Evolutionary conservation across 345 rosid species (phyloP).

Genomic region (Syzygium aromaticum): DNA sequence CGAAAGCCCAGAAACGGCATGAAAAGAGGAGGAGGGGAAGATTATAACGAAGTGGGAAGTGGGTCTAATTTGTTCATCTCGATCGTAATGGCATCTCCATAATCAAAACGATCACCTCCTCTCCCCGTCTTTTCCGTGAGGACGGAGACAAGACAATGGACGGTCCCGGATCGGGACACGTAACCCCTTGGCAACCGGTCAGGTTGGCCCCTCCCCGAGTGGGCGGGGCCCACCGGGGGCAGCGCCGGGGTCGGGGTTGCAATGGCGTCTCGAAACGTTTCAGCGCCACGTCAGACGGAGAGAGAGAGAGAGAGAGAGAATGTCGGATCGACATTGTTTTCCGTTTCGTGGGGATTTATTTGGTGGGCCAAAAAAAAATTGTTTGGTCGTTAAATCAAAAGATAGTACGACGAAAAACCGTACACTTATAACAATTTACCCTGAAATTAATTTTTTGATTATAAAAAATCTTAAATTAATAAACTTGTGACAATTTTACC

Average conservation of each 20-base stretch:
- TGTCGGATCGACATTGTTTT: background rate
- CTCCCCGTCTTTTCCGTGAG: background rate
- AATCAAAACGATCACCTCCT: background rate
- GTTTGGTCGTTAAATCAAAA: background rate
- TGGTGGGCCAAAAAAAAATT: background rate
- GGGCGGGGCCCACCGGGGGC: background rate
- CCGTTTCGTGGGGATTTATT: background rate
- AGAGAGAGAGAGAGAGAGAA: background rate
- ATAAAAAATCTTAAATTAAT: too few species aligned
- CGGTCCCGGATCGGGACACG: background rate
- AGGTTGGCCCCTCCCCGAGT: background rate
- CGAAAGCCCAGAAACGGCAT: background rate
- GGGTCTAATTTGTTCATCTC: background rate
- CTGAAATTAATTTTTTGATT: too few species aligned
- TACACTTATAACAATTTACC: too few species aligned
- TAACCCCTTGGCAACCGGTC: background rate
- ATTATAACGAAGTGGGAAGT: too few species aligned
- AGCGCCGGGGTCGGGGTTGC: background rate
- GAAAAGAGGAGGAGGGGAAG: background rate
- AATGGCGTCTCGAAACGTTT: background rate
- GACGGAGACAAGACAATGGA: background rate
- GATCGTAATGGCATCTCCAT: background rate
- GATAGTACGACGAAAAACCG: too few species aligned
- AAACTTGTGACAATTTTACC: too few species aligned
- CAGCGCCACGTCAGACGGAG: background rate